Evolutionary conservation across 306 rosid genomes (phyloP), one percentile per base, ranked within the genome.

Genomic region (Pachyrhizus erosus): DNA sequence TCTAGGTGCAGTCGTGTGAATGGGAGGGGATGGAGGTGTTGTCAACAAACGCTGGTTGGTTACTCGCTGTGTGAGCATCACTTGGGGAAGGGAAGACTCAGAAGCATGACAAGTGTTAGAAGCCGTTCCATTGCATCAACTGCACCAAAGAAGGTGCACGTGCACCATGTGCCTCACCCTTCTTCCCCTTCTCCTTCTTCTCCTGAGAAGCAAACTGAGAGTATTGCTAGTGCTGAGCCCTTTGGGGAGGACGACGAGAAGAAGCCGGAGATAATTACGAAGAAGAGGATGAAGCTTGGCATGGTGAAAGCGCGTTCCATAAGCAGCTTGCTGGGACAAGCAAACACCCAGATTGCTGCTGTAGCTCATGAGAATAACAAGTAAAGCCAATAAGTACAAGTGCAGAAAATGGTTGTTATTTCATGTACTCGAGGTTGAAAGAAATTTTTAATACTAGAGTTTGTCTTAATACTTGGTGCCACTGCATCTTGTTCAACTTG

Each of bases 1-100:
- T 96, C 99, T 5, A 46, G 98, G 94, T 96, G 99, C 92, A 96
- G 99, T 81, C 97, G 99, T 2, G 98, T 96, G 21, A 96, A 96
- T n/a, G 99, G 99, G 20, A 87, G 99, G 34, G 99, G 99, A 23
- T 96, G 99, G 99, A 82, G 99, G 54, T 96, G 98, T 14, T 91
- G 90, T 57, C 99, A 96, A 65, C 98, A 90, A 51, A 96, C 99
- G 2, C 97, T 96, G 0, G 99, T 96, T 4, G 99, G 99, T 18
- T 96, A 96, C 89, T 93, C 99, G 1, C 91, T 96, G 5, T 96
- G 99, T 55, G 98, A 96, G 84, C 99, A 96, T 88, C 99, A 96
- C 82, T 84, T 96, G 76, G 99, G 99, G 2, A 96, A 93, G 57
- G 98, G 98, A 14, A 88, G 99, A 70, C 87, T 96, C 1, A 86